phyloP scores from a whole-genome alignment of 1,284 basidiomycete species.

The Cystobasidiaceae sp. region DNA sequence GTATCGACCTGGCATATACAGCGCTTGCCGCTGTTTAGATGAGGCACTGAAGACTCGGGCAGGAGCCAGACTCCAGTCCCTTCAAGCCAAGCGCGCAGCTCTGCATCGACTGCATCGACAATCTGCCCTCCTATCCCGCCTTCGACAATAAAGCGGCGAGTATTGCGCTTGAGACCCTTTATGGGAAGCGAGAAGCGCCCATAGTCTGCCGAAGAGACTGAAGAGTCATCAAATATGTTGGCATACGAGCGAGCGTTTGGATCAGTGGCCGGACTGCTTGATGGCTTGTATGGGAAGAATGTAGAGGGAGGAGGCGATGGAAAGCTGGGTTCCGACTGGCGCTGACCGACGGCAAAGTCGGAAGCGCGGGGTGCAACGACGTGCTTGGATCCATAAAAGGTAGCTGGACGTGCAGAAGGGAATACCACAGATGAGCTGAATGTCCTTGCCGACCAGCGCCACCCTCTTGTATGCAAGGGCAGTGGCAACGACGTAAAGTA shows the following conservation, averaged over 20 bases:
- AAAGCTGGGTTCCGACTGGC: not conserved
- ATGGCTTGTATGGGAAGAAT: constrained; percentile 25
- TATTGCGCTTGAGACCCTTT: constrained; percentile 21
- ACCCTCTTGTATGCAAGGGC: not conserved
- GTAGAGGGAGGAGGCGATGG: constrained; percentile 26
- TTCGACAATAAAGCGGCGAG: constrained; percentile 12
- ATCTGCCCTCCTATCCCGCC: constrained; percentile 19
- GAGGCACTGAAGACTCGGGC: not conserved
- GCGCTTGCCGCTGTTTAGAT: not conserved
- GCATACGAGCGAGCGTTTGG: constrained; percentile 1
- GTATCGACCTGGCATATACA: constrained; percentile 15
- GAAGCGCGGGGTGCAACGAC: constrained; percentile 8
- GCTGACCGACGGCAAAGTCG: constrained; percentile 11
- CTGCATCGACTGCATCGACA: constrained; percentile 4
- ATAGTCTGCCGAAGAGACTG: constrained; percentile 10
- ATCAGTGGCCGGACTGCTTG: constrained; percentile 8
- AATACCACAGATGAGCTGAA: not conserved
- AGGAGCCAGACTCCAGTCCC: constrained; percentile 5
- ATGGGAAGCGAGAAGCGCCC: constrained; percentile 21
- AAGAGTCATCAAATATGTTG: constrained; percentile 13
- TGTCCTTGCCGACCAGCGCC: not conserved
- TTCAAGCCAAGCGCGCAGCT: constrained; percentile 16
- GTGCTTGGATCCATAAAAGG: constrained; percentile 15
- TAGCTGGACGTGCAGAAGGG: not conserved
- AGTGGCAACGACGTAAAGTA: not conserved